Evolutionary conservation across 108 stramenopile species (phyloP).

Genomic region (Skeletonema grethae): DNA sequence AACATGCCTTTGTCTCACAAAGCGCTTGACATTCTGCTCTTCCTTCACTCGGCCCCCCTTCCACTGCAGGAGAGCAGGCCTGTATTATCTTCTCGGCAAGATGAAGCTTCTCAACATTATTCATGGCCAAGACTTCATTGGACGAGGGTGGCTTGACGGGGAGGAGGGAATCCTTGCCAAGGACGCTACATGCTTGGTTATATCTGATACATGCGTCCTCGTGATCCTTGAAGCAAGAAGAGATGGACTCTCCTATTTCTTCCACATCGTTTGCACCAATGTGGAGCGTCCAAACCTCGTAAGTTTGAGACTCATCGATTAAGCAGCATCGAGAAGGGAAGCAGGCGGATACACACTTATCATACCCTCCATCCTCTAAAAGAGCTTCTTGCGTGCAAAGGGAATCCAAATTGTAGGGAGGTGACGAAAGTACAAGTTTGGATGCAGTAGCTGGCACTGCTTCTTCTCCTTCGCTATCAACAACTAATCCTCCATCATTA

Average conservation of each 20-base stretch:
- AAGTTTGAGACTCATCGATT: neutral
- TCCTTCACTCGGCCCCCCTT: constrained; percentile 1
- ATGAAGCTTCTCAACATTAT: constrained; percentile 6
- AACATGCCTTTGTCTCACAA: constrained; percentile 21
- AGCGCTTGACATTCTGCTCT: constrained; percentile 6
- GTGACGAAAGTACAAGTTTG: neutral
- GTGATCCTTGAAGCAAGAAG: neutral
- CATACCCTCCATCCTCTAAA: constrained; percentile 3
- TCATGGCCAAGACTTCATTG: constrained; percentile 12
- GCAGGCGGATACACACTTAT: constrained; percentile 13
- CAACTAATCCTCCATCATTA: neutral
- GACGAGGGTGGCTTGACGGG: constrained; percentile 5
- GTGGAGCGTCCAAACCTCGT: constrained; percentile 9
- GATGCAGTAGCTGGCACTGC: neutral
- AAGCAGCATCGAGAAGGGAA: constrained; percentile 13
- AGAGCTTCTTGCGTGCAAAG: constrained; percentile 6
- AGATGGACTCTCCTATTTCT: constrained; percentile 12
- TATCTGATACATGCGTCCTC: constrained; percentile 5
- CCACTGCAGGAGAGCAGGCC: constrained; percentile 4
- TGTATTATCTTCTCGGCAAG: constrained; percentile 26
- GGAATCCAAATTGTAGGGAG: constrained; percentile 3
- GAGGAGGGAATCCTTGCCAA: neutral
- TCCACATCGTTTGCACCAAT: neutral
- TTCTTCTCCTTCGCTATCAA: neutral
- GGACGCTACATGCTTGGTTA: constrained; percentile 7